These are phyloP conservation scores for Diaporthe citrichinensis DNA, from an alignment of 2,329 filamentous ascomycete genomes.

Conservation along the genomic window DNA sequence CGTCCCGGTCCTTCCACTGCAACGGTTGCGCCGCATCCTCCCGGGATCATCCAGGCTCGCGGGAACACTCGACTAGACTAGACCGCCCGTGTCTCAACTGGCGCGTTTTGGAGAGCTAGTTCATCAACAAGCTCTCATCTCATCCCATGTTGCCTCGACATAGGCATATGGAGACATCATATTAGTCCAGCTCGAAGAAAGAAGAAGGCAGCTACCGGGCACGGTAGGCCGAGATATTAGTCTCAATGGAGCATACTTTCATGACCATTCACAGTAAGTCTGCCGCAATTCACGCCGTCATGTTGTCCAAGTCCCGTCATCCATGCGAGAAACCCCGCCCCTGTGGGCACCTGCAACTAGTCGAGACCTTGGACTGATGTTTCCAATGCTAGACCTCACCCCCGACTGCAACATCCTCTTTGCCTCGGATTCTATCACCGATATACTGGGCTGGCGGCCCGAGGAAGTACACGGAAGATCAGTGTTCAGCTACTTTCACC, in stretches of 20 bases:
- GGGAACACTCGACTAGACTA: constrained; percentile 27
- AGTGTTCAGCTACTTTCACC: constrained; percentile 89
- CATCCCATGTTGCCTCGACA: constrained; percentile 25
- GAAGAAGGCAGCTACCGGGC: constrained; percentile 22
- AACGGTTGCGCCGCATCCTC: constrained; percentile 44
- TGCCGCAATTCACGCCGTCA: constrained; percentile 33
- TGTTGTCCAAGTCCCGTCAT: constrained; percentile 2
- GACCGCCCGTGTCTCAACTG: constrained; percentile 38
- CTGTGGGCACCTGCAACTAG: constrained; percentile 24
- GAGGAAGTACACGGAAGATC: constrained; percentile 82
- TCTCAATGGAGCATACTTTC: constrained; percentile 85
- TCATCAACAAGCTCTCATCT: constrained; percentile 32
- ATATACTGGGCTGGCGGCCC: constrained; percentile 85
- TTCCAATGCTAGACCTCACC: constrained; percentile 72
- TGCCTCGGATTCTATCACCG: constrained; percentile 85
- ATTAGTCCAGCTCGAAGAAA: constrained; percentile 43
- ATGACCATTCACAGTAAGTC: constrained; percentile 89
- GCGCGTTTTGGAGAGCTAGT: constrained; percentile 36
- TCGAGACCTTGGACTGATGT: background rate
- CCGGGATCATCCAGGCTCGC: constrained; percentile 41
- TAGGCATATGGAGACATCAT: constrained; percentile 45
- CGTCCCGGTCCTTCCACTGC: constrained; percentile 48
- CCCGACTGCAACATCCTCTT: constrained; percentile 85
- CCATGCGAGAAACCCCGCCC: background rate
- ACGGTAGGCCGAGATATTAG: constrained; percentile 40